phyloP scores from a whole-genome alignment of 2,329 filamentous ascomycete species.

The Periglandula ipomoeae region DNA sequence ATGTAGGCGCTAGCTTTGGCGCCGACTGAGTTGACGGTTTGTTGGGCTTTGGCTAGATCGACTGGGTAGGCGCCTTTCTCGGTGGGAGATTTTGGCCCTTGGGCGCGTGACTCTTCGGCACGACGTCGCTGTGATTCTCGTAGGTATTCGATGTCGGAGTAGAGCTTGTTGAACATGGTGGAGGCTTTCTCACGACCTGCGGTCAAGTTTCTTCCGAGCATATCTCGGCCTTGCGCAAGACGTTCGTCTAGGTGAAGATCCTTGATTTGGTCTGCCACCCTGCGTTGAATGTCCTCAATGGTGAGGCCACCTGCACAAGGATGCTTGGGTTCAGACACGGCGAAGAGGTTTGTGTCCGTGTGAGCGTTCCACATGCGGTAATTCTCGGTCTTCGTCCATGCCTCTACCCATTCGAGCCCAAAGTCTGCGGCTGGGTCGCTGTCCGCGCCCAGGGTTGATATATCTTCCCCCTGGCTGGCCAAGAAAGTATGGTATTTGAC shows the following conservation, averaged over 20 bases:
- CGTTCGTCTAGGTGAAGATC: constrained; percentile 91
- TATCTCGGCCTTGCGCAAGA: constrained; percentile 73
- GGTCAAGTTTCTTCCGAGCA: constrained; percentile 79
- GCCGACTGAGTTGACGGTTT: constrained; percentile 39
- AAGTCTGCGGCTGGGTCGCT: constrained; percentile 83
- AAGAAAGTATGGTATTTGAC: constrained; percentile 81
- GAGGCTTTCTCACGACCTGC: constrained; percentile 83
- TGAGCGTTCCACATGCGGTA: constrained; percentile 78
- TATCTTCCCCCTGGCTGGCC: constrained; percentile 59
- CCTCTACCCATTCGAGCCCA: constrained; percentile 72
- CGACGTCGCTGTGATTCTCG: constrained; percentile 35
- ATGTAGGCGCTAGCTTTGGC: constrained; percentile 54
- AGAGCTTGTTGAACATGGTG: constrained; percentile 77
- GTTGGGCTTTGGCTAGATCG: constrained; percentile 32
- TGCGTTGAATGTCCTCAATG: constrained; percentile 87
- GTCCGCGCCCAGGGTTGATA: constrained; percentile 58
- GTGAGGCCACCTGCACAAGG: constrained; percentile 87
- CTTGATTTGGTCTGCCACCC: constrained; percentile 83
- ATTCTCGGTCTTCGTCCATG: constrained; percentile 83
- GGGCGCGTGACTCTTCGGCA: constrained; percentile 27
- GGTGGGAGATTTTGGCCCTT: constrained; percentile 4
- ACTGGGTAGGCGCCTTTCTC: constrained; percentile 13
- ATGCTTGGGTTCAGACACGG: constrained; percentile 86
- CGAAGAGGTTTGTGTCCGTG: constrained; percentile 82
- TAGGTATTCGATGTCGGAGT: constrained; percentile 73